Conservation (phyloP, 345 rosid species). For the Trapa incisa region DNA sequence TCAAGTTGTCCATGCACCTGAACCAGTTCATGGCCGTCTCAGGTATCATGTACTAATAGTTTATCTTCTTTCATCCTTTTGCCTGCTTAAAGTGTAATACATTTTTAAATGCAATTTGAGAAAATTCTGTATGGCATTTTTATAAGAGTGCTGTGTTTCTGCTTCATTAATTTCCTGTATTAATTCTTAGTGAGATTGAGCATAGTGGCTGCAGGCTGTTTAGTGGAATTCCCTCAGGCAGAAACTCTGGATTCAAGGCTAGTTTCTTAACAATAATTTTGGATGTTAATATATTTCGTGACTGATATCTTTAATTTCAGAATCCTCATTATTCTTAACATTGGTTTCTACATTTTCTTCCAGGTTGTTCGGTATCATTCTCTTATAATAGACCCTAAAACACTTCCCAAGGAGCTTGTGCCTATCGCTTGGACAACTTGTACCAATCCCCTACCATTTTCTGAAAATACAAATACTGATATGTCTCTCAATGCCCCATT, state of each 20-base stretch:
- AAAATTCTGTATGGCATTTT: not conserved
- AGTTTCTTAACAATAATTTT: constrained; percentile 9
- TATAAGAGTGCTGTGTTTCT: not conserved
- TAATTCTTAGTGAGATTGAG: constrained; percentile 59
- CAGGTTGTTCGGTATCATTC: constrained; percentile 98
- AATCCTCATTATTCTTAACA: not conserved
- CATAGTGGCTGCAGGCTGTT: constrained; percentile 65
- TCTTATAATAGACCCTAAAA: constrained; percentile 57
- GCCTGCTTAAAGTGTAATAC: not conserved
- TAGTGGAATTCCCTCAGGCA: constrained; percentile 65
- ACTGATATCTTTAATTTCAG: not conserved
- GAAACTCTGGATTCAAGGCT: constrained; percentile 80
- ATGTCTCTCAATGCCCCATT: not conserved
- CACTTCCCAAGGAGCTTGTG: constrained; percentile 70
- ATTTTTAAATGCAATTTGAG: not conserved
- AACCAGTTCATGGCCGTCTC: constrained; percentile 91
- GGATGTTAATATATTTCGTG: constrained; percentile 3
- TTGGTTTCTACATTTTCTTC: constrained; percentile 7
- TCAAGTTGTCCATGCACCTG: constrained; percentile 67
- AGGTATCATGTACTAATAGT: constrained; percentile 38
- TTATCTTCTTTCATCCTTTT: not conserved
- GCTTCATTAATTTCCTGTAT: not conserved
- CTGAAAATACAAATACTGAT: constrained; percentile 26
- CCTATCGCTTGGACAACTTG: constrained; percentile 82
- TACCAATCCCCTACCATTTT: constrained; percentile 37